Conservation (phyloP, 208 protist genomes). For the Acanthamoeba royreba region DNA sequence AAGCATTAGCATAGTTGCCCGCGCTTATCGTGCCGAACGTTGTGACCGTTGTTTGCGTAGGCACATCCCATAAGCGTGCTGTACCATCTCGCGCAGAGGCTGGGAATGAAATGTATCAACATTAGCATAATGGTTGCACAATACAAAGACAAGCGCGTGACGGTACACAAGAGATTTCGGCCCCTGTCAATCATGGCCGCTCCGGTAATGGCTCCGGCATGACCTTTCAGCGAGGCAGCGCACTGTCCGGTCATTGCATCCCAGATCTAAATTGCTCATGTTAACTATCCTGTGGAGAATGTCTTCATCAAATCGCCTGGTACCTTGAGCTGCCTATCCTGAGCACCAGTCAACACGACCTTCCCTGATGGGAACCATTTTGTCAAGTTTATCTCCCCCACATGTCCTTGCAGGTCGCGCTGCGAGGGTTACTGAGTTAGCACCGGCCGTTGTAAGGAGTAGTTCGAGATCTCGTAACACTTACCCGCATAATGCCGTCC, state of each 20-base stretch:
- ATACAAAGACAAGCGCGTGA: neutral
- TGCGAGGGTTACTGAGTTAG: neutral
- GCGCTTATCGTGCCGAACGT: neutral
- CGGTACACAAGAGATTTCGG: neutral
- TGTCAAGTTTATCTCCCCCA: neutral
- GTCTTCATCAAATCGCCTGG: neutral
- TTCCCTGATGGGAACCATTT: constrained; percentile 32
- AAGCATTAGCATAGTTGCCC: neutral
- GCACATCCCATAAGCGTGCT: neutral
- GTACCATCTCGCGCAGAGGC: neutral
- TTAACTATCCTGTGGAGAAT: neutral
- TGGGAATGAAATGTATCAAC: neutral
- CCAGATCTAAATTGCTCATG: constrained; percentile 8
- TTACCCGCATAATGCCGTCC: neutral
- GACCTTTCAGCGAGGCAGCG: neutral
- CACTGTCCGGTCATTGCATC: neutral
- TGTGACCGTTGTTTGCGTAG: neutral
- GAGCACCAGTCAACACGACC: neutral
- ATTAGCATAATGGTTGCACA: neutral
- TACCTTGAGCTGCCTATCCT: neutral
- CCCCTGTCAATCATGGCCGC: neutral
- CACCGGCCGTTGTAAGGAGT: neutral
- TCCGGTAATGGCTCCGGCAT: neutral
- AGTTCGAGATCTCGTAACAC: neutral
- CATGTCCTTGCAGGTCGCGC: constrained; percentile 21